Evolutionary conservation across 2,329 filamentous ascomycete genomes (phyloP).

Genomic region (Penicillium sp.): DNA sequence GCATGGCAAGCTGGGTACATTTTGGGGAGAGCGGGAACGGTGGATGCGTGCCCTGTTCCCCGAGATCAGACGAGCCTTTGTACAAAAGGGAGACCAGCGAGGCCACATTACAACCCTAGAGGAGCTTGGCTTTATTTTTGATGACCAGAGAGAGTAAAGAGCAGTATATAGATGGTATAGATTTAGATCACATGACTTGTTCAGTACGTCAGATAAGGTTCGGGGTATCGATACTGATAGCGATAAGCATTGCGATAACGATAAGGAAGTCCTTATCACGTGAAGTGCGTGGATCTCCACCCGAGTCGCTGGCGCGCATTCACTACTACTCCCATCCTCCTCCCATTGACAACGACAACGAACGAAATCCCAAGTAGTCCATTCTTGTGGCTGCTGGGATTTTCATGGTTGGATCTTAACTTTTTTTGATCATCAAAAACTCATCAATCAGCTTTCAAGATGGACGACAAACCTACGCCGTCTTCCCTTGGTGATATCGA

Average conservation of each 20-base stretch:
- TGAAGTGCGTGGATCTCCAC: slow-evolving; percentile 33
- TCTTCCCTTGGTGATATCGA: slow-evolving; percentile 52
- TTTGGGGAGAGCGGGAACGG: slow-evolving; percentile 72
- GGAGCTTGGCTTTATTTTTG: slow-evolving; percentile 74
- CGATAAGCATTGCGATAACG: not conserved
- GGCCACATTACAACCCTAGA: slow-evolving; percentile 66
- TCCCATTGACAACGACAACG: slow-evolving; percentile 1
- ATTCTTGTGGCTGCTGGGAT: not conserved
- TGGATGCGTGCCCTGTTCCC: slow-evolving; percentile 75
- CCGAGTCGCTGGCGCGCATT: slow-evolving; percentile 6
- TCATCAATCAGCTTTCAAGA: slow-evolving; percentile 10
- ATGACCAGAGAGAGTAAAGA: slow-evolving; percentile 41
- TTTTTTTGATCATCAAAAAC: not conserved
- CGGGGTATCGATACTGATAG: not conserved
- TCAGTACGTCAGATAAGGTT: not conserved
- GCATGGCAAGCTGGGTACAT: slow-evolving; percentile 70
- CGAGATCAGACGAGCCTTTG: slow-evolving; percentile 74
- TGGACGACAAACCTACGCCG: slow-evolving; percentile 41
- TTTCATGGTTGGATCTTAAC: not conserved
- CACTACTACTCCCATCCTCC: slow-evolving; percentile 8
- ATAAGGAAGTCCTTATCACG: slow-evolving; percentile 39
- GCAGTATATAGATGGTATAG: not conserved
- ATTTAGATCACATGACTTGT: not conserved
- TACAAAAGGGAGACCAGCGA: slow-evolving; percentile 64
- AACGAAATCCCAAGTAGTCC: not conserved